Evolutionary conservation across 768 basidiomycete genomes (phyloP), one percentile per base, ranked within the genome.

Genomic region (Trichaptum fuscoviolaceum): DNA sequence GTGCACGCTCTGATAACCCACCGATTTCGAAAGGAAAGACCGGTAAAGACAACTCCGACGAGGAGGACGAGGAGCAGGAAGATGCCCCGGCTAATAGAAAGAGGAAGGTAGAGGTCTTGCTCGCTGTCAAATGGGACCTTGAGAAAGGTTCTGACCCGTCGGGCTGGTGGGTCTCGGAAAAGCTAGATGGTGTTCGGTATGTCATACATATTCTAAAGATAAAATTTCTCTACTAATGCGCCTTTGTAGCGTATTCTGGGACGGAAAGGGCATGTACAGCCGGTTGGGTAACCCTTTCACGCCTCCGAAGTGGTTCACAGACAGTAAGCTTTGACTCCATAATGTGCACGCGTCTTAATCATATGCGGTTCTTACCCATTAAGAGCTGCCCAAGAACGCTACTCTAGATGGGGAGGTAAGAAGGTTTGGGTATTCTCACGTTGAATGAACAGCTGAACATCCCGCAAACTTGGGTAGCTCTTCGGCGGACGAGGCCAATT

Each of bases 141-240:
- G 83, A 84, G 17, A 82, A 70, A 26, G 84, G 84, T 0, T 76
- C 77, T 23, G 85, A 87, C 70, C 85, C 85, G 0, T 79, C 80
- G 18, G 85, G 84, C 1, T 87, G 84, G 84, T 86, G 84, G 84
- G 81, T 86, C 34, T 85, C 84, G 2, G 85, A 87, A 69, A 87
- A 87, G 71, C 70, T 87, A 62, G 86, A 87, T 73, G 85, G 86
- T 65, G 85, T 87, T 35, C 76, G 85, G 85, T 85, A 67, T n/a
- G 80, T 67, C 7, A 24, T 26, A 7, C 58, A 20, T 34, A n/a
- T 42, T 63, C 35, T 59, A 20, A 15, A 20, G 42, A n/a, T n/a
- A n/a, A n/a, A n/a, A n/a, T n/a, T n/a, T n/a, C n/a, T n/a, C n/a
- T 52, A 15, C 20, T 52, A 52, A 52, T 64, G 15, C 42, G 15